Evolutionary conservation across 2,329 filamentous ascomycete species (phyloP), one percentile per base, ranked within the genome.

Genomic region (Cladosporium sp.): DNA sequence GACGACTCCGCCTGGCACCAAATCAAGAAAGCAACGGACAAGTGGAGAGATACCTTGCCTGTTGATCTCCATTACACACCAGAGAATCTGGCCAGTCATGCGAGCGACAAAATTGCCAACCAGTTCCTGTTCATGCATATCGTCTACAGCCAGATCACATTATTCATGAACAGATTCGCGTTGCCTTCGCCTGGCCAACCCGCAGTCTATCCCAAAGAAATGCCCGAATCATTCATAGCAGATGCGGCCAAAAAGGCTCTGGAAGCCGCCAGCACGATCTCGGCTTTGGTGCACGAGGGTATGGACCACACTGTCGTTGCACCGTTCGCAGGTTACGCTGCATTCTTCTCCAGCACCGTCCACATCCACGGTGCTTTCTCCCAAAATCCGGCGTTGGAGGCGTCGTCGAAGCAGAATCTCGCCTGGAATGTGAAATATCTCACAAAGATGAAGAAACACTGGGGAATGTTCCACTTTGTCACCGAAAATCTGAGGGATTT

Each of bases 401-500:
- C 86, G 14, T 86, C 87, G 10, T 92, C 92, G 10, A 97, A 96
- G 79, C 88, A 89, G 70, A 93, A 97, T 73, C 82, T 97, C 18
- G 88, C 91, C 0, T 91, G 89, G 70, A 98, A 97, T 70, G 90
- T 98, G 73, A 92, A 90, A 74, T 98, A 95, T 73, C 81, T 99
- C 54, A 90, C 90, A 64, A 95, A 92, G 78, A 96, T 98, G 92
- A 97, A 97, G 82, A 92, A 92, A 67, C 93, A 95, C 74, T 99
- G 95, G 95, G 95, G 94, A 67, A 96, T 97, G 90, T 97, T 98
- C 75, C 92, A 97, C 76, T 97, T 93, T 80, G 93, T 98, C 86
- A 90, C 92, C 0, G 93, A 98, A 76, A 95, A 94, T 73, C 85
- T 97, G 41, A 93, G 95, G 67, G 91, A 94, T 64, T 88, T 96